Evolutionary conservation across 164 flowering plant genomes (phyloP), one percentile per base, ranked within the genome.

Genomic region (Euptelea pleiosperma): DNA sequence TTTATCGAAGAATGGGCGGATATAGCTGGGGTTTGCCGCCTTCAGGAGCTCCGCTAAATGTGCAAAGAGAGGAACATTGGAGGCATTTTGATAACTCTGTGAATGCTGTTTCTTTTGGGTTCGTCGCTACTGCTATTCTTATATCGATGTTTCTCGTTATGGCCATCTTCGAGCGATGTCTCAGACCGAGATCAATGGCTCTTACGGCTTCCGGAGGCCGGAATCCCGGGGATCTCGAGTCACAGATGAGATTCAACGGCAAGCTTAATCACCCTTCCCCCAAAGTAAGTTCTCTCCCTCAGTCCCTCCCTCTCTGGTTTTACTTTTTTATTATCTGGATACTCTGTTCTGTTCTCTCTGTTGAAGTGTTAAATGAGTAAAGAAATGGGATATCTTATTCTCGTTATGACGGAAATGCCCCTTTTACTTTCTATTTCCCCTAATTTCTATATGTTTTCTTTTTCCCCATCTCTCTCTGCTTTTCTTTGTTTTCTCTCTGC

Each of bases 81-180:
- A 77, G 72, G 48, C 83, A 79, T 21, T 84, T 82, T 48, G 91
- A 83, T 58, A 78, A 73, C 79, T 82, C 96, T 1, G 91, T 86
- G 12, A 87, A 84, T 73, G 95, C 95, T 2, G 86, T 91, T 39
- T 91, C 98, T 2, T 91, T 88, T 64, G 96, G 96, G 33, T 88
- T 91, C 59, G 90, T 88, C 2, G 98, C 98, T 39, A 91, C 98
- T 39, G 98, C 98, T 46, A 76, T 91, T 67, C 81, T 91, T 58
- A 78, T 91, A 53, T 83, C 89, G 30, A 86, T 91, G 96, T 91
- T 91, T 66, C 79, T 91, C 26, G 76, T 85, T 52, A 91, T 91
- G 96, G 96, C 98, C 54, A 76, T 91, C 35, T 88, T 91, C 36
- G 98, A 91, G 72, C 68, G 86, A 57, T 85, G 83, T 47, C 76